Base-by-base conservation (phyloP, 164 flowering plant species). In the Nymphaea colorata region DNA sequence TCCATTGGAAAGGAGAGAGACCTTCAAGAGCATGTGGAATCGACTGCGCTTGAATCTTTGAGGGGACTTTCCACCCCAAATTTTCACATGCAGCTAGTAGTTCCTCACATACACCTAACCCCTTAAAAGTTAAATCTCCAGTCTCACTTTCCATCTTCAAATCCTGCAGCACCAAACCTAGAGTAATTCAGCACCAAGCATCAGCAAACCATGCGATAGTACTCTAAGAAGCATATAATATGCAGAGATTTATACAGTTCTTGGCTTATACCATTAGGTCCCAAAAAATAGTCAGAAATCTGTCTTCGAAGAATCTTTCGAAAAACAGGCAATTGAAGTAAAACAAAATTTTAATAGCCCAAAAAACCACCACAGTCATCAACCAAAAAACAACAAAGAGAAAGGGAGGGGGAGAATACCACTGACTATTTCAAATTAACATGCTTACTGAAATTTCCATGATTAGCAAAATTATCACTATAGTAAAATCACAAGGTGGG, bases 11-110 rank as follows among this genome's bases (percentile, higher is more conserved):
- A 10, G 4, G 60, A 66, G 41, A 61, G 4, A 3, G 45, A 90
- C 97, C 96, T 77, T 82, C 79, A 5, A 91, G 82, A 0, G 96
- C 95, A 66, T 81, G 85, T 65, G 96, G 97, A 71, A 93, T 83
- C 25, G 91, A 84, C 59, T 89, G 90, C 15, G 67, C 75, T 66
- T 93, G 98, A 18, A 93, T 88, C 67, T 78, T 87, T 0, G 96
- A 73, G 0, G 98, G 97, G 42, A 1, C 75, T 74, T 71, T 78
- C 98, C 98, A 93, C 0, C 90, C 90, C 68, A 87, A 70, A 25
- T 18, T 79, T 0, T 87, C 82, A 72, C 98, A 93, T 6, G 97
- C 93, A 55, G 85, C 91, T 4, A 78, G 77, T 66, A 93, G 66
- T 53, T 84, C 76, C 3, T 91, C 91, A 7, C 80, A 71, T 42